Evolutionary conservation across 345 rosid species (phyloP).

Genomic region (Eucalyptus viminalis): DNA sequence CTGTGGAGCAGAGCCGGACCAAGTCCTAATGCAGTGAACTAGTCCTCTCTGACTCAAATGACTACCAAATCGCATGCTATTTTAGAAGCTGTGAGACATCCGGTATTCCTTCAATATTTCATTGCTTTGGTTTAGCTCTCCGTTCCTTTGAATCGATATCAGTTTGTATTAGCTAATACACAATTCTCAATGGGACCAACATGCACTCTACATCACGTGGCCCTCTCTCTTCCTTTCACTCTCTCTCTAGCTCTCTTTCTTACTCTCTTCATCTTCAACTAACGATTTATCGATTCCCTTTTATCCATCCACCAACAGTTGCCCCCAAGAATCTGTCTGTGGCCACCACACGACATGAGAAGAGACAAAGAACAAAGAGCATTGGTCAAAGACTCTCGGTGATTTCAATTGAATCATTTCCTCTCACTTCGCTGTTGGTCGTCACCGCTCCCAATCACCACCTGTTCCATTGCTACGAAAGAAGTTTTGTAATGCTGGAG

Average conservation of each 20-base stretch:
- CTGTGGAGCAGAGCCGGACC: neutral
- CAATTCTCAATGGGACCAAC: neutral
- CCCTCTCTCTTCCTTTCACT: neutral
- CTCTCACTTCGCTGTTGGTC: accelerated
- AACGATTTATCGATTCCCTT: accelerated
- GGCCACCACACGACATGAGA: too few species aligned
- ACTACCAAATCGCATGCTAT: too few species aligned
- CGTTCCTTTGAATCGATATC: too few species aligned
- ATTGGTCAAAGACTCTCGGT: neutral
- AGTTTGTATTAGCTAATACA: accelerated
- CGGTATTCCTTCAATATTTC: too few species aligned
- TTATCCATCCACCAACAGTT: too few species aligned
- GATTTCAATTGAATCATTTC: neutral
- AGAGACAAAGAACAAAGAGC: neutral
- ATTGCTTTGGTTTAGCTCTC: too few species aligned
- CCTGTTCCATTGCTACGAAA: accelerated
- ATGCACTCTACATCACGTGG: neutral
- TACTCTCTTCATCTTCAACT: too few species aligned
- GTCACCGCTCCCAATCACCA: neutral
- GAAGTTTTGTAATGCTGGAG: accelerated
- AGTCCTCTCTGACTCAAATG: too few species aligned
- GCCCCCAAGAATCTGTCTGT: too few species aligned
- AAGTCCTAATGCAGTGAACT: too few species aligned
- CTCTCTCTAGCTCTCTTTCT: neutral
- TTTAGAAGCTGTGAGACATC: too few species aligned